Base-by-base conservation (phyloP, 371 early-diverging fungal genomes). In the Neoconidiobolus thromboides region DNA sequence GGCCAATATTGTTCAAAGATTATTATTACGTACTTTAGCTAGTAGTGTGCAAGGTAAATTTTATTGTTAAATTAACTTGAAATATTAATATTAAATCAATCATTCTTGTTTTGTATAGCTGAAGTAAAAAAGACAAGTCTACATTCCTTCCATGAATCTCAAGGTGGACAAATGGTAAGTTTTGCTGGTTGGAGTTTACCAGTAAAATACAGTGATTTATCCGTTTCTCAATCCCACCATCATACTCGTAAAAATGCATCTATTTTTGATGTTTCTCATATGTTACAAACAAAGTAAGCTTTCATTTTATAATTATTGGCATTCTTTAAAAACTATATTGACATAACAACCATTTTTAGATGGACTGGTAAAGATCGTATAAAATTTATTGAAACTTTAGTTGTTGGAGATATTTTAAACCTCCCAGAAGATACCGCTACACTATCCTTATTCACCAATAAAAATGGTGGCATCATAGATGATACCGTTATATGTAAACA, bases 121-220 rank as follows among this genome's bases (percentile, higher is more conserved):
- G 36, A 26, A 51, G 52, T 80, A 62, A 79, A 82, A 67, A 82
- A 80, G 70, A 96, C 96, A 2, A 79, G 88, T 3, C 76, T 96
- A 37, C 83, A 93, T 69, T 92, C 92, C 68, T 90, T 91, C 67
- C 96, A 95, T 70, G 77, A 91, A 39, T 61, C 78, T 65, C 74
- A 91, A 56, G 93, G 93, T 36, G 97, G 88, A 52, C 91, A 90
- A 76, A 93, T 97, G 89, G 96, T 92, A 10, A 55, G 6, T 36
- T 97, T 92, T 75, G 96, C 95, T 58, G 98, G 96, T 1, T 96
- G 91, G 82, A 72, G 76, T 60, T 94, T 97, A 94, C 98, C 98
- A 49, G 85, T 97, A 46, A 83, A 85, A 67, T 97, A 95, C 71
- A 54, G 73, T 42, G 75, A 74, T 64, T 77, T 83, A 69, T 87